Evolutionary conservation across 352 stramenopile species (phyloP), one percentile per base, ranked within the genome.

Genomic region (Phytophthora lateralis): DNA sequence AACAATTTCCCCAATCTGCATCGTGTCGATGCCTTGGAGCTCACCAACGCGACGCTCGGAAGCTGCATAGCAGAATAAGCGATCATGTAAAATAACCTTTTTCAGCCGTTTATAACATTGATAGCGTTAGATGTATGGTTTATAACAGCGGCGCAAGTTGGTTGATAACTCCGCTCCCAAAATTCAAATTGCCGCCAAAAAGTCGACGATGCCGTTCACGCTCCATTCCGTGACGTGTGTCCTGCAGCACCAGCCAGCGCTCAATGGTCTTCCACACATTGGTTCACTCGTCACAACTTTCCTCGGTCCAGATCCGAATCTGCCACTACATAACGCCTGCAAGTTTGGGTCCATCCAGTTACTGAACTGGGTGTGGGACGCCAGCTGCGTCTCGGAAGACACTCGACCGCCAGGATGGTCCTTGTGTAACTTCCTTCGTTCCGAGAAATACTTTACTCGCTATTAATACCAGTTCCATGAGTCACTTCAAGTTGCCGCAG

Each of bases 391-490:
- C 11, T 21, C 11, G n/a, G 48, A 35, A 6, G 30, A 32, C 21
- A 27, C 12, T 12, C 14, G 48, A 15, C 14, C 48, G 6, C 10
- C 15, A 24, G 18, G 34, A 24, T 46, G 34, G 49, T 56, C 49
- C 4, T 14, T 56, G 6, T 26, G 20, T 14, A 45, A 56, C 8
- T 56, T 56, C 35, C 20, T 46, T 4, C 32, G 49, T 4, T 56
- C 49, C 21, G 49, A 56, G 34, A 8, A 2, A 26, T 18, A 27
- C 20, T 56, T 47, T 27, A 17, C 17, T 14, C 35, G 49, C n/a
- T n/a, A n/a, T n/a, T n/a, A n/a, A 2, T 56, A 27, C 15, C 49
- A 56, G 49, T 46, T 56, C 35, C 6, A n/a, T 3, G 35, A 56
- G 35, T 15, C 35, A 14, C 12, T 46, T 15, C 3, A 18, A 37